These are phyloP conservation scores for Clarireedia monteithiana DNA, from an alignment of 2,329 filamentous ascomycete species.

Conservation along the genomic window DNA sequence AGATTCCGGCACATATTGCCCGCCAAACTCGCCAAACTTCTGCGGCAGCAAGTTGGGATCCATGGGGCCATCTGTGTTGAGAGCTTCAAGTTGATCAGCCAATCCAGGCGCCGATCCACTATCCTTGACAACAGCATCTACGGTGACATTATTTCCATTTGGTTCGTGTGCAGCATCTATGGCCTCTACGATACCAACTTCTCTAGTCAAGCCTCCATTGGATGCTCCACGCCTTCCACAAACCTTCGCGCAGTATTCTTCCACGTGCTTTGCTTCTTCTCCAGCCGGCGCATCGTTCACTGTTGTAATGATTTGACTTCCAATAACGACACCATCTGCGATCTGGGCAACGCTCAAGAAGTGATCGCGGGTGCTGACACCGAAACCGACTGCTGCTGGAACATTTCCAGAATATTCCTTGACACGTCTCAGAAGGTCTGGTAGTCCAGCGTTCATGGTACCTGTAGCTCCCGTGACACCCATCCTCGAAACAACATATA, in stretches of 20 bases:
- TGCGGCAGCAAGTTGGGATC: constrained; percentile 58
- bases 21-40: constrained; percentile 91
- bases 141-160: constrained; percentile 51
- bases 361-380: constrained; percentile 91
- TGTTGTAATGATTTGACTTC: constrained; percentile 85
- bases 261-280: constrained; percentile 62
- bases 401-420: constrained; percentile 88
- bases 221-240: constrained; percentile 45
- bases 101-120: constrained; percentile 21
- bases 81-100: constrained; percentile 57
- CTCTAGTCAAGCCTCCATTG: constrained; percentile 39
- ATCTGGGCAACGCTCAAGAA: constrained; percentile 78
- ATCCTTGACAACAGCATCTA: constrained; percentile 56
- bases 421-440: constrained; percentile 73
- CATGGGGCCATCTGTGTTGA: constrained; percentile 46
- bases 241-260: constrained; percentile 77
- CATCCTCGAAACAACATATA: constrained; percentile 97
- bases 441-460: constrained; percentile 71
- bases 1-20: constrained; percentile 94
- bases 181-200: constrained; percentile 64
- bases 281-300: constrained; percentile 62
- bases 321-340: constrained; percentile 92
- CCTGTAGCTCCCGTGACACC: constrained; percentile 86
- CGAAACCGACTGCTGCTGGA: constrained; percentile 89
- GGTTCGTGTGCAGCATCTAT: constrained; percentile 53